Conservation (phyloP, 1,139 yeast genomes). For the Yamadazyma friedrichii region DNA sequence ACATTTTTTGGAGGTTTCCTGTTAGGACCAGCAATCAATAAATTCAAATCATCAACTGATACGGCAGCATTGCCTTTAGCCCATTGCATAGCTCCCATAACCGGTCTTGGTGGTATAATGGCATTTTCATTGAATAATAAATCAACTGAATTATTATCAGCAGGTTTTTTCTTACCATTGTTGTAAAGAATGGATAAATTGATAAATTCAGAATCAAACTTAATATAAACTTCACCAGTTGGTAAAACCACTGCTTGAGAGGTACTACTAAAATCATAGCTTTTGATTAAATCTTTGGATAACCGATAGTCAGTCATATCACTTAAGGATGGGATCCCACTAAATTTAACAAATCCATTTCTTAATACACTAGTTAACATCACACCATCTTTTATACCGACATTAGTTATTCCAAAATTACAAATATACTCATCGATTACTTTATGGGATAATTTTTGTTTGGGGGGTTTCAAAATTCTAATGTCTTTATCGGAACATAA, state of each 20-base stretch:
- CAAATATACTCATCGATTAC: slow-evolving; percentile 64
- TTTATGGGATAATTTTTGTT: slow-evolving; percentile 60
- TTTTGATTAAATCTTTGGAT: slow-evolving; percentile 31
- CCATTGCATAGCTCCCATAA: slow-evolving; percentile 81
- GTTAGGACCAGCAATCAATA: slow-evolving; percentile 60
- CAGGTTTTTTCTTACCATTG: slow-evolving; percentile 24
- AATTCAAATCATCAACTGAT: slow-evolving; percentile 52
- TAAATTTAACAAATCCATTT: slow-evolving; percentile 39
- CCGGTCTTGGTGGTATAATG: slow-evolving; percentile 75
- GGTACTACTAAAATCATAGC: slow-evolving; percentile 26
- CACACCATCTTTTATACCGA: slow-evolving; percentile 28
- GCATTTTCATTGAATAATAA: slow-evolving; percentile 58
- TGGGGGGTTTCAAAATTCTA: slow-evolving; percentile 61
- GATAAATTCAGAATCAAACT: slow-evolving; percentile 58
- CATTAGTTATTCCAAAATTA: slow-evolving; percentile 35
- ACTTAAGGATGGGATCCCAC: slow-evolving; percentile 37
- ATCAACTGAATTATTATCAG: slow-evolving; percentile 36
- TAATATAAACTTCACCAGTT: slow-evolving; percentile 72
- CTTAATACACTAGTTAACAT: slow-evolving; percentile 36
- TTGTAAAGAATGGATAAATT: slow-evolving; percentile 36
- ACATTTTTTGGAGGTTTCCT: slow-evolving; percentile 52
- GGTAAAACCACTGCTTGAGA: slow-evolving; percentile 43
- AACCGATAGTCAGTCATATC: slow-evolving; percentile 39
- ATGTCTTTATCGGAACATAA: slow-evolving; percentile 62
- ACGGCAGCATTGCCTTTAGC: slow-evolving; percentile 66